Evolutionary conservation across 257 asterid genomes (phyloP), one percentile per base, ranked within the genome.

Genomic region (Coffea canephora): DNA sequence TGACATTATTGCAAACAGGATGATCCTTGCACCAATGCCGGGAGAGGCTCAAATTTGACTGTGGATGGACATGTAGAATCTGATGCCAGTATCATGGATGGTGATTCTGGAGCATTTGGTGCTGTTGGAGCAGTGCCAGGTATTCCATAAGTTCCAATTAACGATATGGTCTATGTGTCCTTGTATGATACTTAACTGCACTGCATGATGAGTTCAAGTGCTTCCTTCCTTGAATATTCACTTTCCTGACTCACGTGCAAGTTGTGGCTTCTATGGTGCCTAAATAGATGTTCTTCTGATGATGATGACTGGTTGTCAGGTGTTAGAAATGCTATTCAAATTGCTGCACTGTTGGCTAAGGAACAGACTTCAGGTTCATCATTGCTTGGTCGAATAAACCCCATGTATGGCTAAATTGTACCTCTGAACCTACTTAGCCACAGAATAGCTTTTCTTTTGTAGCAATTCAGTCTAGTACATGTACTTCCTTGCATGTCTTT

Each of bases 91-190:
- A 78, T 95, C 70, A 93, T 95, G 97, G 99, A 93, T 87, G 99
- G 99, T 71, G 85, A 80, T 45, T 90, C 98, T 21, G 96, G 96
- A 88, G 89, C 90, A 79, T 95, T 89, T 85, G 99, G 97, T 77
- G 99, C 99, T 73, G 99, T 91, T 68, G 99, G 99, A 79, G 97
- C 99, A 45, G 92, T 93, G 84, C 91, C 91, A 87, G 99, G 99
- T 95, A 89, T 66, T 77, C 59, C 75, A 21, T 18, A 74, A 31
- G 34, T n/a, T 16, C 49, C 27, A 16, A 0, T 73, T 31, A 11
- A 14, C 43, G 7, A 15, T 50, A 25, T 62, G n/a, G 16, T 49
- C 52, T 74, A 12, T 52, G 18, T 54, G 9, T 18, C 9, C 52
- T 5, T 52, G 10, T 57, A 46, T 0, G 50, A 46, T 4, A 46